These are phyloP conservation scores for Aspergillus conjunctus DNA, from an alignment of 495 filamentous ascomycete species.

Conservation along the genomic window DNA sequence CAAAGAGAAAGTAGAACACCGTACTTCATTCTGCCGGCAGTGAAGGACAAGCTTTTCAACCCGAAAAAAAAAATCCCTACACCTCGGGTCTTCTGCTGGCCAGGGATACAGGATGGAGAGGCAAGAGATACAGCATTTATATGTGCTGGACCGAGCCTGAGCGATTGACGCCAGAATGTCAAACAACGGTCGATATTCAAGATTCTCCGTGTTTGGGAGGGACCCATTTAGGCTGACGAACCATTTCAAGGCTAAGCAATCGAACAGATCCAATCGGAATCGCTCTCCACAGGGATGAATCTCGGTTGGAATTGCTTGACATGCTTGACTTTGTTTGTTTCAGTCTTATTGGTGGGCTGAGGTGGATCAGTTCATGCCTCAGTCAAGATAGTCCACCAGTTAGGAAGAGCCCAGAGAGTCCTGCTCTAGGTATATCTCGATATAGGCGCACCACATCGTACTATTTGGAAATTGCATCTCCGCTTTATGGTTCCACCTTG, in stretches of 20 bases:
- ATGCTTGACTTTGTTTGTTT: background rate
- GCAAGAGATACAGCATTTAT: background rate
- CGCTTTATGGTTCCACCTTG: background rate
- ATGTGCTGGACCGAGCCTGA: background rate
- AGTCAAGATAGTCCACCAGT: background rate
- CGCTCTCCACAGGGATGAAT: background rate
- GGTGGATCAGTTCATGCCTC: background rate
- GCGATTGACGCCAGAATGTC: background rate
- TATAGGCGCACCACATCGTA: background rate
- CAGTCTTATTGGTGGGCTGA: background rate
- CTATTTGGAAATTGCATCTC: background rate
- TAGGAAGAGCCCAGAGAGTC: background rate
- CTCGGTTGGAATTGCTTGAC: background rate
- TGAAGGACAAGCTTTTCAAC: background rate
- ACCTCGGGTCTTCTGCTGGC: background rate
- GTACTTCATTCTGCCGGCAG: constrained; percentile 29
- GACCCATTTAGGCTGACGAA: background rate
- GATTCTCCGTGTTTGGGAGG: background rate
- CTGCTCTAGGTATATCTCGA: background rate
- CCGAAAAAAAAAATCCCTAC: background rate
- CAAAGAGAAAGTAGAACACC: constrained; percentile 35
- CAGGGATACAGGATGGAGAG: background rate
- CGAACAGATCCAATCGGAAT: background rate
- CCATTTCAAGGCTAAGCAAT: background rate
- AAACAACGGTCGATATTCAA: background rate